Conservation (phyloP, 2,329 filamentous ascomycete genomes). For the Epichloe sp. region DNA sequence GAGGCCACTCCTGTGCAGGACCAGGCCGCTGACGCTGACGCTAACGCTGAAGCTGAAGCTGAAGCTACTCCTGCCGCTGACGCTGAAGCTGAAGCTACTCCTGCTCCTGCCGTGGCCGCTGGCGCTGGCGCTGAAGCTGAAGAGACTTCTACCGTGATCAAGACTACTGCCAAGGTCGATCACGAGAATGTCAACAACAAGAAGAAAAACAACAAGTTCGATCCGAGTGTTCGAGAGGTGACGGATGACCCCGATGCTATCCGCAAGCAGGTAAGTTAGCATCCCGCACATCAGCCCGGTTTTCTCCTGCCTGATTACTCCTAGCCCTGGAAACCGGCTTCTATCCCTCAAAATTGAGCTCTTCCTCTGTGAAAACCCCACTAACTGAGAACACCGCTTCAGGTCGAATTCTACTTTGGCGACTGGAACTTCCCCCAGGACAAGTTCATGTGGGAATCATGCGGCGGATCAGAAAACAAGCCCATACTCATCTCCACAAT, state of each 20-base stretch:
- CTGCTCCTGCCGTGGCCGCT: slow-evolving; percentile 7
- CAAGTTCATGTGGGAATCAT: slow-evolving; percentile 70
- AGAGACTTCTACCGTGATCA: slow-evolving; percentile 23
- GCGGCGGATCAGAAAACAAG: slow-evolving; percentile 69
- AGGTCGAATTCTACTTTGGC: slow-evolving; percentile 95
- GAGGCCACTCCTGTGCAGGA: slow-evolving; percentile 14
- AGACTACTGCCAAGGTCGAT: slow-evolving; percentile 30
- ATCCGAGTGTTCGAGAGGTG: slow-evolving; percentile 52
- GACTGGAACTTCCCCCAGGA: slow-evolving; percentile 86
- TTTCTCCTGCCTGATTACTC: too few species aligned
- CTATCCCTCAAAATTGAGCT: background rate
- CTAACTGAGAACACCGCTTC: background rate
- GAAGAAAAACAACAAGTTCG: slow-evolving; percentile 54
- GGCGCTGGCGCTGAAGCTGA: slow-evolving; percentile 9
- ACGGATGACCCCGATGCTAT: slow-evolving; percentile 70
- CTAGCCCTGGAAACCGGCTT: background rate
- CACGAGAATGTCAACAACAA: slow-evolving; percentile 18
- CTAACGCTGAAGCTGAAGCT: slow-evolving; percentile 8
- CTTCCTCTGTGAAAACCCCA: background rate
- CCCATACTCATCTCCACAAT: slow-evolving; percentile 67
- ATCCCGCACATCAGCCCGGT: too few species aligned
- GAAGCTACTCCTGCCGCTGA: slow-evolving; percentile 9
- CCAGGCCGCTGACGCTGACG: slow-evolving; percentile 13
- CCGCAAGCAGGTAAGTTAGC: slow-evolving; percentile 56
- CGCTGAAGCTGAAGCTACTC: slow-evolving; percentile 7